Conservation (phyloP, 2,329 filamentous ascomycete species). For the Alternaria burnsii region DNA sequence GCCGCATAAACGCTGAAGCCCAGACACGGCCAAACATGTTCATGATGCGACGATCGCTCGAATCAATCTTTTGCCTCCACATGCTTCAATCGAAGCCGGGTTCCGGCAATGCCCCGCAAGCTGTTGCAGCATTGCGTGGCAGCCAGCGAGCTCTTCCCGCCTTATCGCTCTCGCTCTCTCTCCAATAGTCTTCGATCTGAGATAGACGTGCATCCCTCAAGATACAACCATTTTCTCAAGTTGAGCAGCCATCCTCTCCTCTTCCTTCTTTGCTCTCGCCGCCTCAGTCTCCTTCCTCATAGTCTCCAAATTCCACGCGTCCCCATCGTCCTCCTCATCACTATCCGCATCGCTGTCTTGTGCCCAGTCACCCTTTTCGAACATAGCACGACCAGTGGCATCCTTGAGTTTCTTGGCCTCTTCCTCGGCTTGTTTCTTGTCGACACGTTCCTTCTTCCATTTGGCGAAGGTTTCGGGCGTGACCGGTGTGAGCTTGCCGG, state of each 20-base stretch:
- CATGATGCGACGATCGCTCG: neutral
- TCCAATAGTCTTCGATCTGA: neutral
- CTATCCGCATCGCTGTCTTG: slow-evolving; percentile 64
- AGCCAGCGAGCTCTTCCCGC: slow-evolving; percentile 16
- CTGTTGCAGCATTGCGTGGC: slow-evolving; percentile 48
- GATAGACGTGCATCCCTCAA: slow-evolving; percentile 16
- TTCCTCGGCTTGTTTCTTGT: slow-evolving; percentile 96
- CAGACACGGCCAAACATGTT: slow-evolving; percentile 4
- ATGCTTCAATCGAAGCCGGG: slow-evolving; percentile 5
- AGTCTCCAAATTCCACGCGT: slow-evolving; percentile 80
- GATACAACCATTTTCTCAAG: slow-evolving; percentile 30
- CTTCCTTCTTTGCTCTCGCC: slow-evolving; percentile 76
- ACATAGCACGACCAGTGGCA: slow-evolving; percentile 91
- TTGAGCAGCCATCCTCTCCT: slow-evolving; percentile 65
- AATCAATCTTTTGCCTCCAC: slow-evolving; percentile 5
- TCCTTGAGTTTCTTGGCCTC: slow-evolving; percentile 92
- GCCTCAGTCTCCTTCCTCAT: slow-evolving; percentile 86
- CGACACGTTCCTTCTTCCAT: slow-evolving; percentile 93
- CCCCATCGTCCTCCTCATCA: slow-evolving; percentile 67
- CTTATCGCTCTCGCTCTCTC: neutral
- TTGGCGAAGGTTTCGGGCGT: slow-evolving; percentile 92
- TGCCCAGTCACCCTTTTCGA: slow-evolving; percentile 95
- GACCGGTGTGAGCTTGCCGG: slow-evolving; percentile 89
- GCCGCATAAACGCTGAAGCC: slow-evolving; percentile 8
- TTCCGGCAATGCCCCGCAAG: slow-evolving; percentile 34